Percentiles rank a stretch among this genome's conserved stretches.
Conservation (phyloP, 2,329 filamentous ascomycete species). For the Hymenotorrendiella dingleyae region DNA sequence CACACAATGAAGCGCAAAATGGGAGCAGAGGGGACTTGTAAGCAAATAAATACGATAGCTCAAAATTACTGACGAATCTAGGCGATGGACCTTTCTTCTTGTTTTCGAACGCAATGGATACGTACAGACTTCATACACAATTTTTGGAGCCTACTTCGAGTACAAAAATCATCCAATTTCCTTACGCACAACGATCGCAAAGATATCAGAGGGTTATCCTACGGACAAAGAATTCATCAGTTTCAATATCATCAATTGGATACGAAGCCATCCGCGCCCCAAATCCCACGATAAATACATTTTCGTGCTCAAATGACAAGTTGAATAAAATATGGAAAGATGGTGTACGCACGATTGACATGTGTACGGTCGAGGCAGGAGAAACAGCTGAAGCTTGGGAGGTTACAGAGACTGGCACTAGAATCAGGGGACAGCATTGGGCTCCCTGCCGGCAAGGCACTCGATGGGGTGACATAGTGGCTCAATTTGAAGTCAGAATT, state of each 20-base stretch:
- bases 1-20: no score
- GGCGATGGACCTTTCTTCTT: slow-evolving; percentile 23
- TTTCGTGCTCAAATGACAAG: slow-evolving; percentile 17
- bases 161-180: slow-evolving; percentile 6
- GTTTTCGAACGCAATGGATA: slow-evolving; percentile 25
- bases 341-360: slow-evolving; percentile 18
- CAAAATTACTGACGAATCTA: slow-evolving; percentile 8
- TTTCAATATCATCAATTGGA: slow-evolving; percentile 17
- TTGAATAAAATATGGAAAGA: slow-evolving; percentile 22
- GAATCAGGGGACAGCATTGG: slow-evolving; percentile 20
- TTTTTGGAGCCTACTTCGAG: slow-evolving; percentile 10
- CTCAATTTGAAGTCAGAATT: slow-evolving; percentile 17
- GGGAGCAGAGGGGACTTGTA: no score
- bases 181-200: slow-evolving; percentile 18
- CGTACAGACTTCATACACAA: slow-evolving; percentile 15
- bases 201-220: slow-evolving; percentile 20
- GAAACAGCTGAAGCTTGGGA: slow-evolving; percentile 21
- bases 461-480: slow-evolving; percentile 14
- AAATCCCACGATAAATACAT: slow-evolving; percentile 12
- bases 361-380: slow-evolving; percentile 19
- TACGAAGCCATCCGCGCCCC: slow-evolving; percentile 9
- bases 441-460: slow-evolving; percentile 21
- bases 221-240: slow-evolving; percentile 15
- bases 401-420: slow-evolving; percentile 16
- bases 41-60: background rate